Percentiles rank a stretch among this genome's conserved stretches.
These are phyloP conservation scores for Phanerochaete carnosa DNA, from an alignment of 768 basidiomycete species.

Conservation along the genomic window DNA sequence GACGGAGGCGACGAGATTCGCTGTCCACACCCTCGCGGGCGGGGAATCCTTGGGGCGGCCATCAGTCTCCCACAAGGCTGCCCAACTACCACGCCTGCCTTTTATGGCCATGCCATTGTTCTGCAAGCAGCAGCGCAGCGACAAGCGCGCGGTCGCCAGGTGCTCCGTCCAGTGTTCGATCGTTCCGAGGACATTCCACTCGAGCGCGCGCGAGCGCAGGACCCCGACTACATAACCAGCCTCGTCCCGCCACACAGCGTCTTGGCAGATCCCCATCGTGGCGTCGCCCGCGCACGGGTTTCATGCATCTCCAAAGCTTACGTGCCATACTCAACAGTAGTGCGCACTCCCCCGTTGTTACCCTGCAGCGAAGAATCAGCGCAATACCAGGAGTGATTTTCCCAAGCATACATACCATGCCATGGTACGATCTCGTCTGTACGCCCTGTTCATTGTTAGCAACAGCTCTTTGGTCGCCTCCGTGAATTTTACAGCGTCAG, in stretches of 20 bases:
- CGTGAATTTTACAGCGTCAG: no score
- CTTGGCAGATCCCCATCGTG: no score
- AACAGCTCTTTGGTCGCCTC: no score
- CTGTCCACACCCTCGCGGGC: background rate
- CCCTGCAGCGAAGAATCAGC: background rate
- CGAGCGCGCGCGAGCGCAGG: background rate
- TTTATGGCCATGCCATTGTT: slow-evolving; percentile 10
- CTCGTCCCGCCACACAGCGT: no score
- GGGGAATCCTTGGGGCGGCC: background rate
- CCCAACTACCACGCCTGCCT: slow-evolving; percentile 15
- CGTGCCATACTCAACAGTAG: no score
- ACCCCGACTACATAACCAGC: background rate
- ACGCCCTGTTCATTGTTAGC: no score
- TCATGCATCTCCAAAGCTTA: no score
- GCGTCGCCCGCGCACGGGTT: no score
- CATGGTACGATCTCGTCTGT: no score
- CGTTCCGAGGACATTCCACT: background rate
- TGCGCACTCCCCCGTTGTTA: background rate
- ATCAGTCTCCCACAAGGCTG: slow-evolving; percentile 6
- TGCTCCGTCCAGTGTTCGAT: background rate
- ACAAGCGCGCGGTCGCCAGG: background rate
- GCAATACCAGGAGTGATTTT: background rate
- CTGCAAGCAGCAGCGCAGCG: background rate
- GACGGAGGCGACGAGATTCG: background rate
- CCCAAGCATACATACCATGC: background rate